Conservation (phyloP, 2,329 filamentous ascomycete species). For the Bertia moriformis region DNA sequence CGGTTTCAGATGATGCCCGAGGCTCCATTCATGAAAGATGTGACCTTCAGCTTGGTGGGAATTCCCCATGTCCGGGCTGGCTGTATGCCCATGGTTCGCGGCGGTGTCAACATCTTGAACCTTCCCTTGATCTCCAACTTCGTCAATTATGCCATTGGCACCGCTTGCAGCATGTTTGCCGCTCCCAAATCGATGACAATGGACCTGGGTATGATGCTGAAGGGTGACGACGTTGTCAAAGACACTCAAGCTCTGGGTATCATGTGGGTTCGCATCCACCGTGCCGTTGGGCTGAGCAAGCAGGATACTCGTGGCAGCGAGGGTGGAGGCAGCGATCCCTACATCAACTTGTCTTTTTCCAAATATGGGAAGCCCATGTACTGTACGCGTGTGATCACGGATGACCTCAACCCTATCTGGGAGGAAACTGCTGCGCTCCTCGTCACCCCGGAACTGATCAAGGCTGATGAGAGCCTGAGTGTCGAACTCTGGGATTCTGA, state of each 20-base stretch:
- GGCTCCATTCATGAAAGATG: slow-evolving; percentile 63
- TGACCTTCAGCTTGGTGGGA: slow-evolving; percentile 60
- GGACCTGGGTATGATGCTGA: slow-evolving; percentile 63
- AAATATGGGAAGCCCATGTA: slow-evolving; percentile 61
- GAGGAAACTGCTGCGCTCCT: slow-evolving; percentile 57
- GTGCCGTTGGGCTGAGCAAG: slow-evolving; percentile 57
- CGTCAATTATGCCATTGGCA: slow-evolving; percentile 60
- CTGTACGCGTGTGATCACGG: slow-evolving; percentile 49
- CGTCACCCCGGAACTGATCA: slow-evolving; percentile 56
- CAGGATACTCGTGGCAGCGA: slow-evolving; percentile 41
- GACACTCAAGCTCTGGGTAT: slow-evolving; percentile 53
- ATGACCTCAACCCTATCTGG: slow-evolving; percentile 57
- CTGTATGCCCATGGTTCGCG: slow-evolving; percentile 56
- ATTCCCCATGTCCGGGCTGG: slow-evolving; percentile 60
- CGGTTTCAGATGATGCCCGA: slow-evolving; percentile 62
- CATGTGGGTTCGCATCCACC: slow-evolving; percentile 50
- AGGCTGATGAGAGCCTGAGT: slow-evolving; percentile 55
- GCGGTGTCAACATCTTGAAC: slow-evolving; percentile 60
- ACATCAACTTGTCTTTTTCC: slow-evolving; percentile 61
- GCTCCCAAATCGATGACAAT: slow-evolving; percentile 62
- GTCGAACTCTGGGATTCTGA: slow-evolving; percentile 67
- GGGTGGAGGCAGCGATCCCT: slow-evolving; percentile 54
- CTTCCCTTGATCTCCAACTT: slow-evolving; percentile 62
- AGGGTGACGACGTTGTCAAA: slow-evolving; percentile 68
- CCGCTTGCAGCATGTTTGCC: slow-evolving; percentile 61